These are phyloP conservation scores for Brassica cretica DNA, from an alignment of 345 rosid genomes.

Conservation along the genomic window DNA sequence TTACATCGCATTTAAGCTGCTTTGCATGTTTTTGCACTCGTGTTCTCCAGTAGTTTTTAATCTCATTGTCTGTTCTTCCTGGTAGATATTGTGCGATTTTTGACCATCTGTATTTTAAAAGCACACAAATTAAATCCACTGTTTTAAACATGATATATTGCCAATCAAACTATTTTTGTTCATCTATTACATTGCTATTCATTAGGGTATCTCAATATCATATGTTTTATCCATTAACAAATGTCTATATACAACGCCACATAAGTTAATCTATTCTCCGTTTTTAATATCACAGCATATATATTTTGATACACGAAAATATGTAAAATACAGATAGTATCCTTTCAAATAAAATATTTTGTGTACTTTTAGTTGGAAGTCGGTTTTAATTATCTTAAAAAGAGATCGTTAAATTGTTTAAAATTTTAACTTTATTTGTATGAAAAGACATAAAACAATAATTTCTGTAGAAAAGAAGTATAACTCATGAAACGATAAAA, in stretches of 20 bases:
- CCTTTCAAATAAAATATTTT: not conserved
- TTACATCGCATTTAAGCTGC: constrained; percentile 83
- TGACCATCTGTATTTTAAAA: constrained; percentile 54
- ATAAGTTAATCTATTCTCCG: not conserved
- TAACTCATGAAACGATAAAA: not conserved
- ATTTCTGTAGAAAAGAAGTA: not conserved
- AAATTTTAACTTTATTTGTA: not conserved
- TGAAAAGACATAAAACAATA: not conserved
- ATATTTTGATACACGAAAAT: not conserved
- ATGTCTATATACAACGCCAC: not conserved
- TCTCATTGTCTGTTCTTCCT: constrained; percentile 93
- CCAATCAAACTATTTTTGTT: not conserved
- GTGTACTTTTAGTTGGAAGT: not conserved
- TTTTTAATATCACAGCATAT: not conserved
- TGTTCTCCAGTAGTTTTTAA: constrained; percentile 95
- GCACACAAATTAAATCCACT: not conserved
- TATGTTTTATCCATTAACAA: not conserved
- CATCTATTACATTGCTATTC: not conserved
- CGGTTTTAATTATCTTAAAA: not conserved
- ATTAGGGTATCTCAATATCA: not conserved
- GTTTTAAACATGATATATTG: not conserved
- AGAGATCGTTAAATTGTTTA: not conserved
- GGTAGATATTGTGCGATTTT: constrained; percentile 89
- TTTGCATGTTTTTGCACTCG: constrained; percentile 91
- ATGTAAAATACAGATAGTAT: not conserved